Evolutionary conservation across 768 basidiomycete species (phyloP).

Genomic region (Leccinum longicurvipes): DNA sequence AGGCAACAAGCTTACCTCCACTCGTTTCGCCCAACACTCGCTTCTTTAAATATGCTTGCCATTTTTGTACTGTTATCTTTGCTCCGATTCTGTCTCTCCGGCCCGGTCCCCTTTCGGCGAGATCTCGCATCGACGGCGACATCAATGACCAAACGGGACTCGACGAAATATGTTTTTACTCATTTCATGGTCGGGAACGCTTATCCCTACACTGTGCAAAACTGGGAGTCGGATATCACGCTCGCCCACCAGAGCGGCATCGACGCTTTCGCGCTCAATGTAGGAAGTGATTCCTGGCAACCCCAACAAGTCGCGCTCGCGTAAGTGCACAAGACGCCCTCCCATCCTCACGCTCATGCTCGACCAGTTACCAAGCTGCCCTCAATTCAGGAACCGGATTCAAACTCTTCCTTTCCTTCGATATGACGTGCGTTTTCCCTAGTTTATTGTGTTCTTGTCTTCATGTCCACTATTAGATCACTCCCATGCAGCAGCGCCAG

Average conservation of each 20-base stretch:
- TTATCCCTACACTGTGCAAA: conserved; percentile 49
- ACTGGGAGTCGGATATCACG: conserved; percentile 49
- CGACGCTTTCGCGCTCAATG: conserved; percentile 71
- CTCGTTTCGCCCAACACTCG: conserved; percentile 16
- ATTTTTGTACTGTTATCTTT: conserved; percentile 11
- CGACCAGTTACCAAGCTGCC: conserved; percentile 53
- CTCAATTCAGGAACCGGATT: conserved; percentile 50
- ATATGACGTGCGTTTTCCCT: conserved; percentile 58
- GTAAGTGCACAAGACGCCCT: conserved; percentile 34
- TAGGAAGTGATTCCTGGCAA: conserved; percentile 65
- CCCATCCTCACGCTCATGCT: conserved; percentile 15
- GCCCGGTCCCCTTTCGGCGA: conserved; percentile 13
- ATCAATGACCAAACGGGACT: conserved; percentile 11
- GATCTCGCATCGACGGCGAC: background rate
- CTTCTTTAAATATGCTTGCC: conserved; percentile 13
- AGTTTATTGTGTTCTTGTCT: background rate
- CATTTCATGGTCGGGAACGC: conserved; percentile 67
- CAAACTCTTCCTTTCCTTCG: conserved; percentile 75
- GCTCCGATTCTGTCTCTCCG: conserved; percentile 6
- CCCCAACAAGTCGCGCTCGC: conserved; percentile 59
- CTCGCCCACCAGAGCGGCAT: conserved; percentile 58
- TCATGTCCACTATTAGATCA: conserved; percentile 35
- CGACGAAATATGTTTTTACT: conserved; percentile 48
- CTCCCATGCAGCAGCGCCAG: conserved; percentile 48
- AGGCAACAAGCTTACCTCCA: conserved; percentile 11